Base-by-base conservation (phyloP, 192 early-diverging fungal genomes). In the Haplosporangium gracile region DNA sequence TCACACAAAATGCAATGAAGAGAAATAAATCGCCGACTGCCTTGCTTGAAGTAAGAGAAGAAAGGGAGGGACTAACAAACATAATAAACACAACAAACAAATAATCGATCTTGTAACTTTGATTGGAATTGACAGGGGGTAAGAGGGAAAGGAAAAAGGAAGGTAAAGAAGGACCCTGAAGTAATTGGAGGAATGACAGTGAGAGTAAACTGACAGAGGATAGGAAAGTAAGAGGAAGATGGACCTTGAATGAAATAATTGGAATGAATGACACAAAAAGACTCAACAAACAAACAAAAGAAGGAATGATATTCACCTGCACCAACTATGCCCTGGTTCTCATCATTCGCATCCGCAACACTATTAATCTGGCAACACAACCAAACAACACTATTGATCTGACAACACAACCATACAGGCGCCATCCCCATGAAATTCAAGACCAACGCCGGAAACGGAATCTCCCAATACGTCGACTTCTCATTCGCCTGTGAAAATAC, bases 311-410 rank as follows among this genome's bases (percentile, higher is more conserved):
- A 32, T 11, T 70, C 74, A 82, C 81, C 76, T 53, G 82, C 82
- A 51, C 82, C 82, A 69, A 78, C 82, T 26, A 83, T 76, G 13
- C 82, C 82, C 70, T 78, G 82, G 39, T 83, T 73, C 49, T 83
- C 82, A 57, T 84, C 74, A 5, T 49, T 69, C 9, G 82, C 77
- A 65, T 84, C 82, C 0, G 82, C 82, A 6, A 87, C 79, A 36
- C 76, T 77, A 43, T 81, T 80, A 55, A 87, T 81, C n/a, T 87
- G 78, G 40, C 79, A 87, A 22, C 60, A 53, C 13, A 87, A 5
- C 78, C 79, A 87, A 26, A 87, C 72, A 51, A 77, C 65, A 39
- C 43, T 43, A 43, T 70, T 68, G 32, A 77, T 70, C 63, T 77
- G 63, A 29, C 65, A 77, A 40, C 76, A 68, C 16, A 77, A 40